Evolutionary conservation across 140 eudicot genomes (phyloP), one percentile per base, ranked within the genome.

Genomic region (Flaveria floridana): DNA sequence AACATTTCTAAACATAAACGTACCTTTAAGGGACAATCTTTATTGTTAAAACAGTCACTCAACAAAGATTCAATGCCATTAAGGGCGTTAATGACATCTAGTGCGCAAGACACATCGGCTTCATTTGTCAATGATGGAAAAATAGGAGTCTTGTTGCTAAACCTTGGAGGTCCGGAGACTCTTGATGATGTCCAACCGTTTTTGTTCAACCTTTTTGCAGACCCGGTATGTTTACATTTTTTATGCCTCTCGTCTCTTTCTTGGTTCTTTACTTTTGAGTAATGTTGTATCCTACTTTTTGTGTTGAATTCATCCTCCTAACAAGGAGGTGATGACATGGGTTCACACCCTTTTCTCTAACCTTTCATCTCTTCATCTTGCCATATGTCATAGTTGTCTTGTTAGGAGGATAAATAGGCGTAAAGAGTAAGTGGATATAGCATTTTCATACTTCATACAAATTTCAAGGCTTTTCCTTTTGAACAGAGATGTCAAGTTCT

Each of bases 131-230:
- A 81, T 69, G 92, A 85, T 59, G 99, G 87, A 50, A 90, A 94
- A 77, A 76, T 94, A 68, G 99, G 99, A 70, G 99, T 94, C 20
- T 73, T 94, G 68, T 77, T 94, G 86, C 95, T 94, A 37, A 94
- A 94, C 74, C 99, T 94, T 81, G 99, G 99, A 64, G 99, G 99
- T n/a, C 99, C 99, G 0, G 99, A 94, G 79, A 90, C 99, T 78
- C 95, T 94, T 71, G 99, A 94, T 62, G 99, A 94, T 50, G 99
- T 94, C 48, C 99, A 94, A 72, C 99, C 99, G 18, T 94, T 94
- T 82, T 74, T 94, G 71, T 94, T 90, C 80, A 94, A 94, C 79
- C 99, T 94, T 74, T 94, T 94, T 73, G 96, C 99, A 15, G 99
- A 94, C 78, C 99, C 99, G 86, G 99, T 94, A 86, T 79, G 47